Base-by-base conservation (phyloP, 441 rosid species). In the Erodium trifolium region DNA sequence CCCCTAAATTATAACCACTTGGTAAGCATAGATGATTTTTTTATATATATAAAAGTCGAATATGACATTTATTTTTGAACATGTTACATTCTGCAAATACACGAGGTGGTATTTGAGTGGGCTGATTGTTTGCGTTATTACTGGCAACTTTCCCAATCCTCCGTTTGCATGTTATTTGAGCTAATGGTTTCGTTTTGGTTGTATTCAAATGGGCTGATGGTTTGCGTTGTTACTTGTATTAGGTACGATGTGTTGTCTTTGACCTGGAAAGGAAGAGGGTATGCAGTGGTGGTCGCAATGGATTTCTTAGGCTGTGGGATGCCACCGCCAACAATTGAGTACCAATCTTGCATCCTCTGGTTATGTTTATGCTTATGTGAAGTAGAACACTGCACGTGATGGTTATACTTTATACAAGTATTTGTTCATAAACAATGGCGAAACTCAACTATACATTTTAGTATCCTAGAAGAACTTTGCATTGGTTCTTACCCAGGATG, bases 251-350 rank as follows among this genome's bases (percentile, higher is more conserved):
- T 66, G 88, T 88, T 64, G 87, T 93, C 67, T 88, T 96, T 0
- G 99, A 94, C 80, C 94, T 94, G 0, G 99, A 94, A 79, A 85
- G 99, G 86, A 94, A 94, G 80, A 85, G 99, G 82, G 92, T 94
- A 69, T 94, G 99, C 80, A 86, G 96, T 27, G 97, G 99, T 43
- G 99, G 98, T 72, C 96, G 99, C 4, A 92, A 94, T 23, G 99
- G 99, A 66, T 77, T 87, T 80, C 91, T 94, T 67, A 80, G 99
- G 81, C 86, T 94, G 39, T 94, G 99, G 99, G 99, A 94, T 78
- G 99, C 98, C 31, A 92, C 99, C 76, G 87, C 87, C 87, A 94
- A 88, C 82, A 94, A 87, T 67, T 94, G 16, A 49, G 55, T 49
- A 13, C 13, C 55, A 49, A 49, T 12, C 1, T 49, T 49, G 16